Conservation (phyloP, 1,284 basidiomycete genomes). For the Trichosporon ovoides region DNA sequence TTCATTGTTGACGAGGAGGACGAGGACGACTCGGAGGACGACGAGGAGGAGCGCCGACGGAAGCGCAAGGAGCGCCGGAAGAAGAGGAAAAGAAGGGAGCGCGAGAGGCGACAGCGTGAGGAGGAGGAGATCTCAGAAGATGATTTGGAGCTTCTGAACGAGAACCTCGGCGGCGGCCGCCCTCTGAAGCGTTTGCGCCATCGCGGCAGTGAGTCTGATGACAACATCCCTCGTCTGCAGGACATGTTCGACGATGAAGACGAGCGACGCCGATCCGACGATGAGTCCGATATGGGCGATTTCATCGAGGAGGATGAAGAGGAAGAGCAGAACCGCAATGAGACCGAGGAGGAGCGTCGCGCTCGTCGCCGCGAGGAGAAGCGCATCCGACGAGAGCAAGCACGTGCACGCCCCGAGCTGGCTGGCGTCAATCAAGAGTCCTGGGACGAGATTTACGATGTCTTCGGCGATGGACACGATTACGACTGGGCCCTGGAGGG, state of each 20-base stretch:
- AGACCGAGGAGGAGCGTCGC: conserved; percentile 69
- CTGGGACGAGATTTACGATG: conserved; percentile 94
- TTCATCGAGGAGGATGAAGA: conserved; percentile 86
- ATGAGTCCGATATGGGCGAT: conserved; percentile 60
- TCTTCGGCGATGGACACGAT: conserved; percentile 95
- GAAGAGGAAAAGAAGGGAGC: conserved; percentile 39
- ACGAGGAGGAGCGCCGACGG: conserved; percentile 27
- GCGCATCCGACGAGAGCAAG: conserved; percentile 61
- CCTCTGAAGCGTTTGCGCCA: conserved; percentile 37
- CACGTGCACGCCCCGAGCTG: conserved; percentile 65
- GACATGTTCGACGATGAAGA: conserved; percentile 47
- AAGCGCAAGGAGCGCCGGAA: conserved; percentile 34
- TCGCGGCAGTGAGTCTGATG: conserved; percentile 44
- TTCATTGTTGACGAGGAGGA: conserved; percentile 49
- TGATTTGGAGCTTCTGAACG: conserved; percentile 86
- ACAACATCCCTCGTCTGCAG: conserved; percentile 44
- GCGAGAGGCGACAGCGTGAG: conserved; percentile 21
- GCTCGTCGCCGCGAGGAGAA: conserved; percentile 65
- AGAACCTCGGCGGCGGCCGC: conserved; percentile 69
- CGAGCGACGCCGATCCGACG: conserved; percentile 43
- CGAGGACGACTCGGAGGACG: conserved; percentile 42
- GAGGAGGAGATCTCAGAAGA: conserved; percentile 66
- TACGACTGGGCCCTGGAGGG: conserved; percentile 88
- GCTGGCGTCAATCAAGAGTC: conserved; percentile 86
- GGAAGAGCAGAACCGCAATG: conserved; percentile 54